These are phyloP conservation scores for Suhomyces taliae DNA, from an alignment of 1,139 yeast genomes.

Conservation along the genomic window DNA sequence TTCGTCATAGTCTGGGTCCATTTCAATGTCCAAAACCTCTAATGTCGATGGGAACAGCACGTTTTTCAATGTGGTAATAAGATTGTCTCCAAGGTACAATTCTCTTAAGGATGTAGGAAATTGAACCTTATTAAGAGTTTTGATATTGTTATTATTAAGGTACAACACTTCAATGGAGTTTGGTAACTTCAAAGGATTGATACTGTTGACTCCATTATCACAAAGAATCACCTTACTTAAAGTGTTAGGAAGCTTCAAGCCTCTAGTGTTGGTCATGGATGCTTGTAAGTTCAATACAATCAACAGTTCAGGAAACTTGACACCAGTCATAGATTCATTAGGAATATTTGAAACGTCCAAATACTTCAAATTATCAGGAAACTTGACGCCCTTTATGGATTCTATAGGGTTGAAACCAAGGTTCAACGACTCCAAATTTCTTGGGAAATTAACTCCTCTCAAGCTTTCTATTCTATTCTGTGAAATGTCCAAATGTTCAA, in stretches of 20 bases:
- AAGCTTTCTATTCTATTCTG: slow-evolving; percentile 44
- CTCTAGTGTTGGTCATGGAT: slow-evolving; percentile 49
- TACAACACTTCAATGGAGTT: slow-evolving; percentile 39
- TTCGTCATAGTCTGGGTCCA: slow-evolving; percentile 44
- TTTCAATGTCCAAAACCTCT: slow-evolving; percentile 43
- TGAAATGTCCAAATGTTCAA: slow-evolving; percentile 38
- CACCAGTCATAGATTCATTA: slow-evolving; percentile 50
- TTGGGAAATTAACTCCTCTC: slow-evolving; percentile 42
- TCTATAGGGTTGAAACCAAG: slow-evolving; percentile 46
- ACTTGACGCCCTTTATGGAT: slow-evolving; percentile 41
- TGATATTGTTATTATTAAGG: slow-evolving; percentile 43
- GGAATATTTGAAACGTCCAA: slow-evolving; percentile 47
- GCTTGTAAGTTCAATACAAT: slow-evolving; percentile 41
- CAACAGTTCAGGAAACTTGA: slow-evolving; percentile 46
- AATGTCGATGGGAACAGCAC: slow-evolving; percentile 41
- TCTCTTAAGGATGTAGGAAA: slow-evolving; percentile 39
- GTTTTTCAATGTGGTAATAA: slow-evolving; percentile 46
- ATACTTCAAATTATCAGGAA: slow-evolving; percentile 38
- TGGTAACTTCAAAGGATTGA: slow-evolving; percentile 47
- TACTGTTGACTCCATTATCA: slow-evolving; percentile 47
- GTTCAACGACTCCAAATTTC: slow-evolving; percentile 29
- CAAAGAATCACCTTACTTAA: slow-evolving; percentile 35
- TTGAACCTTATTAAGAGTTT: slow-evolving; percentile 46
- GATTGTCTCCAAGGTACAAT: slow-evolving; percentile 44
- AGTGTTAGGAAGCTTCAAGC: slow-evolving; percentile 40